A percentile compares a stretch with the other conserved stretches of the same genome.
Evolutionary conservation across 495 filamentous ascomycete genomes (phyloP).

Genomic region (Penicillium soppii): DNA sequence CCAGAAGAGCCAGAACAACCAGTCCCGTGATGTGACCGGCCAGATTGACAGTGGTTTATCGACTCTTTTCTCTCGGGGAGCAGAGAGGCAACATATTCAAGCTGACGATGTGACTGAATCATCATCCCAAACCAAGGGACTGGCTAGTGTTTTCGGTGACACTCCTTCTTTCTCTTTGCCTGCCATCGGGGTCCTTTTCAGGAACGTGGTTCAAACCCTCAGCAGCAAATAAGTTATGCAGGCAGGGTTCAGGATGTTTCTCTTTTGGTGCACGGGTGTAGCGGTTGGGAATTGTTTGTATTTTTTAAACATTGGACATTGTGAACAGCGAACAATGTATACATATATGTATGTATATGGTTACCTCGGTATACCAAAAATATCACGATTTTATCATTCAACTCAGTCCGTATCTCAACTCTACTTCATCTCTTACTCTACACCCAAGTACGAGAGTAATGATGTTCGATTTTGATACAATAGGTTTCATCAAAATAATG

Average conservation of each 20-base stretch:
- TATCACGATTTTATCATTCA: neutral
- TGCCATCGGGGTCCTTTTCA: slow-evolving; percentile 74
- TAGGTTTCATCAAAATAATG: too few relatives aligned
- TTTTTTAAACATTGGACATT: slow-evolving; percentile 14
- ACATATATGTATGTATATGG: slow-evolving; percentile 7
- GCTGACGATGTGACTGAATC: slow-evolving; percentile 44
- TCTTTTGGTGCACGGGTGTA: slow-evolving; percentile 8
- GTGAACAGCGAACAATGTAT: slow-evolving; percentile 14
- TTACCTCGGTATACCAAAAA: neutral
- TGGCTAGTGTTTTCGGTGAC: slow-evolving; percentile 72
- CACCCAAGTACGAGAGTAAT: too few relatives aligned
- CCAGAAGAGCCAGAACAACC: slow-evolving; percentile 43
- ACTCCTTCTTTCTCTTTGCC: slow-evolving; percentile 74
- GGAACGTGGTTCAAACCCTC: slow-evolving; percentile 58
- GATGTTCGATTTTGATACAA: too few relatives aligned
- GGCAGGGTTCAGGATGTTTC: neutral
- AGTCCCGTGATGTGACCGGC: slow-evolving; percentile 38
- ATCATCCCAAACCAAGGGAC: slow-evolving; percentile 60
- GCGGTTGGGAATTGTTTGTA: slow-evolving; percentile 5
- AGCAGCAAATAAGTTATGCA: slow-evolving; percentile 19
- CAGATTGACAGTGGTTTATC: slow-evolving; percentile 48
- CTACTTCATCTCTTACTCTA: too few relatives aligned
- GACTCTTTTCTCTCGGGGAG: slow-evolving; percentile 47
- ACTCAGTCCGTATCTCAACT: too few relatives aligned
- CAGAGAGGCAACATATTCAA: slow-evolving; percentile 18